Evolutionary conservation across 176 grass and related monocot species (phyloP).

Genomic region (Juncus inflexus): DNA sequence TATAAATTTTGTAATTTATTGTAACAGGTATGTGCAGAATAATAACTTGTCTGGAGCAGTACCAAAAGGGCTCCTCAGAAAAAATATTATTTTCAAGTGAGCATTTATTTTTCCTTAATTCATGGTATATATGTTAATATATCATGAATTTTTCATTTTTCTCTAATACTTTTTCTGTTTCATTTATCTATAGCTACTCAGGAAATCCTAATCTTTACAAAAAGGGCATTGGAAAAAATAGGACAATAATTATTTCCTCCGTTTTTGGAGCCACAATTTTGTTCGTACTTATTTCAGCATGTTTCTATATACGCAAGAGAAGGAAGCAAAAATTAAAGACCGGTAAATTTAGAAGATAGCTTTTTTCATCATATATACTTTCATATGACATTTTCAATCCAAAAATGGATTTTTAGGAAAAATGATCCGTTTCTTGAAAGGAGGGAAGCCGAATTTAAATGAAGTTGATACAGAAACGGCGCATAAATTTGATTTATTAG

Average conservation of each 20-base stretch:
- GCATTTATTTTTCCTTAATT: slow-evolving; percentile 59
- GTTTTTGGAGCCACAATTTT: slow-evolving; percentile 46
- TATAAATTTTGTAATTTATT: slow-evolving; percentile 34
- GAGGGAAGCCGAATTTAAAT: slow-evolving; percentile 56
- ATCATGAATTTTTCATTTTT: slow-evolving; percentile 38
- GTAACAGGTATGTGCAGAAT: slow-evolving; percentile 77
- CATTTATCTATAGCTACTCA: slow-evolving; percentile 43
- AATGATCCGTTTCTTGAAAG: slow-evolving; percentile 37
- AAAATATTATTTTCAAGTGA: slow-evolving; percentile 74
- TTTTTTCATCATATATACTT: background rate
- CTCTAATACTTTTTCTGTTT: slow-evolving; percentile 31
- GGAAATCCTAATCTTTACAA: slow-evolving; percentile 54
- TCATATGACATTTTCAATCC: slow-evolving; percentile 7
- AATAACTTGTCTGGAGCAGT: slow-evolving; percentile 68
- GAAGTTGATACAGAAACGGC: slow-evolving; percentile 77
- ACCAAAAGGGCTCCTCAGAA: slow-evolving; percentile 59
- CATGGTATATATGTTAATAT: too few relatives aligned
- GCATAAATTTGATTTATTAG: slow-evolving; percentile 76
- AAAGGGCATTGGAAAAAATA: slow-evolving; percentile 27
- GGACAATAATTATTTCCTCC: slow-evolving; percentile 43
- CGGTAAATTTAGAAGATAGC: background rate
- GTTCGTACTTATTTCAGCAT: slow-evolving; percentile 43
- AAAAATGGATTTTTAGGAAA: slow-evolving; percentile 36
- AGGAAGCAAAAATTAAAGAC: slow-evolving; percentile 38
- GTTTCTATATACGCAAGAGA: slow-evolving; percentile 45